Conservation (phyloP, 2,329 filamentous ascomycete genomes). For the Alternaria triticina region DNA sequence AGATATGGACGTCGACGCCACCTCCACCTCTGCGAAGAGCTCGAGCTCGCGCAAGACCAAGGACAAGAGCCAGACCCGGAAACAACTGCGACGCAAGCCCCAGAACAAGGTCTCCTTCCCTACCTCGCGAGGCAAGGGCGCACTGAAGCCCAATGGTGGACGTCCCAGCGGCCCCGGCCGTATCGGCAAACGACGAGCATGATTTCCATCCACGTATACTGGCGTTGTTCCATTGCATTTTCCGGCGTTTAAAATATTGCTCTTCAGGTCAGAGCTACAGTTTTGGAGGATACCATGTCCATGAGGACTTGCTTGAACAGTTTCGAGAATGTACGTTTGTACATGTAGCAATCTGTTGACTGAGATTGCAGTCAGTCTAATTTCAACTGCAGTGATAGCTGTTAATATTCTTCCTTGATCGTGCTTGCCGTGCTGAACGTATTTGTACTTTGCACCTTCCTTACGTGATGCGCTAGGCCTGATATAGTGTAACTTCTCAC, state of each 20-base stretch:
- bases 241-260: constrained; percentile 29
- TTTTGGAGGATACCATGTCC: constrained; percentile 39
- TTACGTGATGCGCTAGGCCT: background rate
- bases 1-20: constrained; percentile 51
- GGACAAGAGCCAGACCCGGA: constrained; percentile 44
- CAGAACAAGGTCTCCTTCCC: constrained; percentile 50
- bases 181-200: constrained; percentile 35
- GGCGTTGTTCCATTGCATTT: constrained; percentile 33
- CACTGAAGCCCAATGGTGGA: constrained; percentile 38
- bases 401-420: background rate
- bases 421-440: background rate
- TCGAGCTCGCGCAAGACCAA: constrained; percentile 36
- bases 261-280: constrained; percentile 16
- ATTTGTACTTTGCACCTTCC: background rate
- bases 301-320: background rate
- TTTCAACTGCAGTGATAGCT: background rate
- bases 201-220: constrained; percentile 18
- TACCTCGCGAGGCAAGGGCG: constrained; percentile 40
- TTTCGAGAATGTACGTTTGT: background rate
- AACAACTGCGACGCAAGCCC: constrained; percentile 47
- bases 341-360: background rate
- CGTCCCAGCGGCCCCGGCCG: constrained; percentile 27
- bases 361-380: background rate
- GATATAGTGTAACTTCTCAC: background rate
- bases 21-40: constrained; percentile 22